These are phyloP conservation scores for Talaromyces sp. DNA, from an alignment of 2,329 filamentous ascomycete genomes.

Conservation along the genomic window DNA sequence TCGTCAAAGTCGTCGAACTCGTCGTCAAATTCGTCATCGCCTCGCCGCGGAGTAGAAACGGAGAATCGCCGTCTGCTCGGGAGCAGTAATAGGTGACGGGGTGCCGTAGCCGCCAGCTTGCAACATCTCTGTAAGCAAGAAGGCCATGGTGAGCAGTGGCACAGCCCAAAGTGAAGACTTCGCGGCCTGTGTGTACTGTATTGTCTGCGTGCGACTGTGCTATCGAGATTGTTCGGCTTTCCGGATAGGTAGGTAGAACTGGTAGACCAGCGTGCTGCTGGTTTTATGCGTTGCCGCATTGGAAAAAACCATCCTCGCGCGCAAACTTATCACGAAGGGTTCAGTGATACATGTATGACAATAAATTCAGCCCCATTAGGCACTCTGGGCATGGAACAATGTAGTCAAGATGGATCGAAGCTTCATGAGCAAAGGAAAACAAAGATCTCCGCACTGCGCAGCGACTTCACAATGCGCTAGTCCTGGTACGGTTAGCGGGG, in stretches of 20 bases:
- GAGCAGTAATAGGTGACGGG: background rate
- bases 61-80: conserved; percentile 4
- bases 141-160: background rate
- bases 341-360: background rate
- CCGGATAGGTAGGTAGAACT: conserved; percentile 3
- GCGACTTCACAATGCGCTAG: background rate
- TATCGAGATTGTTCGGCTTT: conserved; percentile 1
- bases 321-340: background rate
- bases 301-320: conserved; percentile 5
- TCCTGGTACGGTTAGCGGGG: conserved; percentile 1
- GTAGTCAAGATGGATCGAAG: background rate
- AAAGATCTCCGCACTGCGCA: background rate
- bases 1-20: conserved; percentile 1
- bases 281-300: conserved; percentile 7
- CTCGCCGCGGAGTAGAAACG: background rate
- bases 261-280: conserved; percentile 5
- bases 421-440: background rate
- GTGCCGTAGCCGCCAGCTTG: background rate
- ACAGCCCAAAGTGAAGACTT: background rate
- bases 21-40: background rate
- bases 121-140: background rate
- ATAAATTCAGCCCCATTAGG: background rate
- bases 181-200: background rate
- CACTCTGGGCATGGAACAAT: background rate
- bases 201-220: background rate